Evolutionary conservation across 2,329 filamentous ascomycete species (phyloP), one percentile per base, ranked within the genome.

Genomic region (Alternaria conjuncta): DNA sequence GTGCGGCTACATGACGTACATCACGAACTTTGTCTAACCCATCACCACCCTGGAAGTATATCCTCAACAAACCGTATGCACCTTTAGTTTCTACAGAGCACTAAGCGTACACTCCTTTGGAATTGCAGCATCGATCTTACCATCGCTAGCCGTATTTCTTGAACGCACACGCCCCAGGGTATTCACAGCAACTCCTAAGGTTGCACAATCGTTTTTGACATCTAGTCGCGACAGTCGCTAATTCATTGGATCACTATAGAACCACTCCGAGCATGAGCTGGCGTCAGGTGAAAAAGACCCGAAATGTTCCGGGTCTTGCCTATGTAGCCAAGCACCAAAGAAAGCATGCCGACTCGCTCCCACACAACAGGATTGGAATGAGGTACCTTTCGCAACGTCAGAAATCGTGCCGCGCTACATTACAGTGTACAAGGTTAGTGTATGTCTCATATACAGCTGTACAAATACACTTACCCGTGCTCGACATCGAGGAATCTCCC

Each of bases 261-360:
- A 11, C 26, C 12, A 12, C 47, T 51, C 28, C 13, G 47, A 6
- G 5, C 11, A 51, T 13, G 26, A 51, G 47, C 47, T 20, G 47
- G 47, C 13, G 30, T 51, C 26, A 20, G 11, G 12, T 28, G 0
- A 18, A 61, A 61, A 23, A 61, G 41, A 23, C 26, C 58, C 8
- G 53, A 21, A 20, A 18, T 3, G 45, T 8, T 21, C 21, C 44
- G 43, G 30, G 28, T 30, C 12, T 28, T 28, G 13, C n/a, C 47
- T 50, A 30, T 55, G 13, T 30, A 41, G 36, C 49, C 12, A 49
- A 60, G 47, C 26, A 18, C 57, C 32, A 65, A 50, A 8, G 59
- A 58, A 13, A 65, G 46, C 15, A 55, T 67, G 12, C 65, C 63
- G 15, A 67, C 36, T 20, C 65, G 57, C 36, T 65, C 65, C 63